phyloP scores from a whole-genome alignment of 164 flowering plant genomes.

The Piper longum region DNA sequence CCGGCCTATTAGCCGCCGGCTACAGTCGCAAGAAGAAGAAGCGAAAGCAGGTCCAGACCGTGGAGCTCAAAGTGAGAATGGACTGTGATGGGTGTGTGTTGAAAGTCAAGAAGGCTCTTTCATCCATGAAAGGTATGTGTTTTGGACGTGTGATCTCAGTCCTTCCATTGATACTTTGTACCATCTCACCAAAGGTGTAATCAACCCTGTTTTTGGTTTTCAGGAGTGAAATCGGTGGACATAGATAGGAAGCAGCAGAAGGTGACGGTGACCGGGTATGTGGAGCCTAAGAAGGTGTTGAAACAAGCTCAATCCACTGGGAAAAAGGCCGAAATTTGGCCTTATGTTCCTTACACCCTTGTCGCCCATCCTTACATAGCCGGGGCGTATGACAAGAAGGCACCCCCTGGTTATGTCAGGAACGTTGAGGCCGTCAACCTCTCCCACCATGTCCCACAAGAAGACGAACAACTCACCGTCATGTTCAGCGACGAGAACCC shows the following conservation, averaged over 20 bases:
- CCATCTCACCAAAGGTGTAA: background rate
- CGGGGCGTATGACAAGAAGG: conserved; percentile 75
- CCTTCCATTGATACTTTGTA: background rate
- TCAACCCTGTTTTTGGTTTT: background rate
- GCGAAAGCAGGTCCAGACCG: conserved; percentile 36
- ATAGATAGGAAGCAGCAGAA: conserved; percentile 66
- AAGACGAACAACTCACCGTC: conserved; percentile 41
- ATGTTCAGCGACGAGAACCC: conserved; percentile 89
- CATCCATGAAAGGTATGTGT: conserved; percentile 47
- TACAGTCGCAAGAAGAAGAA: conserved; percentile 21
- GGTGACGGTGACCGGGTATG: conserved; percentile 63
- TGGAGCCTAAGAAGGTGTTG: conserved; percentile 57
- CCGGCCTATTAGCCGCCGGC: conserved; percentile 27
- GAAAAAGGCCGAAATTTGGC: conserved; percentile 74
- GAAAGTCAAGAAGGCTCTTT: conserved; percentile 50
- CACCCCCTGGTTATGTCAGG: conserved; percentile 62
- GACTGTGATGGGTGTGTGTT: conserved; percentile 83
- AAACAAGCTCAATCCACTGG: conserved; percentile 47
- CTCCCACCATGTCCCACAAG: conserved; percentile 12
- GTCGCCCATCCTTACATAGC: conserved; percentile 57
- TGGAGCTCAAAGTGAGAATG: conserved; percentile 25
- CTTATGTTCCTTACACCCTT: conserved; percentile 64
- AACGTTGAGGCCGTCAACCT: conserved; percentile 21
- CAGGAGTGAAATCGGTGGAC: conserved; percentile 73
- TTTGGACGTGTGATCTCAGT: background rate